Percentiles rank a stretch among this genome's conserved stretches.
These are phyloP conservation scores for Platanthera zijinensis DNA, from an alignment of 106 monocot genomes.

Conservation along the genomic window DNA sequence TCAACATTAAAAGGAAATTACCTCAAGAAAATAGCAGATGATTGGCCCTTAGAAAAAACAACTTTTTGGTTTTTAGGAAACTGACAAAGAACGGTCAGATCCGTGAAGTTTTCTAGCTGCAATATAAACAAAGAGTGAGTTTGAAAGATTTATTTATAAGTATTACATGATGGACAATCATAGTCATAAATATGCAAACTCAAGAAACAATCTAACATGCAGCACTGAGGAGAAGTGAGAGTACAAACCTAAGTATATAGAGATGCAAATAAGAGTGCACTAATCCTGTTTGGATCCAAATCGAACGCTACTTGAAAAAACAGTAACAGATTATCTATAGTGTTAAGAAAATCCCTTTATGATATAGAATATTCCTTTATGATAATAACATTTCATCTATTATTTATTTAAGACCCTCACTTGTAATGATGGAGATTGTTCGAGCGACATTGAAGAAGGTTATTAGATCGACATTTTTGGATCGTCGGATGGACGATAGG, in stretches of 20 bases:
- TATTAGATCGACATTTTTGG: too few species aligned
- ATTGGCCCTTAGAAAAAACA: conserved; percentile 34
- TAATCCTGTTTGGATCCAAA: too few species aligned
- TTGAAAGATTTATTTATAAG: background rate
- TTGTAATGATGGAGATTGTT: too few species aligned
- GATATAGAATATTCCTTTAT: too few species aligned
- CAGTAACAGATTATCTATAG: too few species aligned
- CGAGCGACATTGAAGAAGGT: too few species aligned
- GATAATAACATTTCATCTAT: too few species aligned
- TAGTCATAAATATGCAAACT: background rate
- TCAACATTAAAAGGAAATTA: conserved; percentile 7
- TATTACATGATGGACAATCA: background rate
- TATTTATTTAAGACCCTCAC: too few species aligned
- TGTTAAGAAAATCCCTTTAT: too few species aligned
- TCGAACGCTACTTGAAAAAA: too few species aligned
- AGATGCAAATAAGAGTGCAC: too few species aligned
- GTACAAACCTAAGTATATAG: background rate
- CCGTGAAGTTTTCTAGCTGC: conserved; percentile 63
- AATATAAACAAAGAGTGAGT: conserved; percentile 8
- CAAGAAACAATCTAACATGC: background rate
- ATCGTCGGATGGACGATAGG: too few species aligned
- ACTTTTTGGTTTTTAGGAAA: conserved; percentile 47
- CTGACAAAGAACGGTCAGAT: conserved; percentile 51
- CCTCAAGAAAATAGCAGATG: conserved; percentile 69
- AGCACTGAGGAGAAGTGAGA: background rate